phyloP scores from a whole-genome alignment of 345 rosid genomes.

The Eucalyptus sideroxylon region DNA sequence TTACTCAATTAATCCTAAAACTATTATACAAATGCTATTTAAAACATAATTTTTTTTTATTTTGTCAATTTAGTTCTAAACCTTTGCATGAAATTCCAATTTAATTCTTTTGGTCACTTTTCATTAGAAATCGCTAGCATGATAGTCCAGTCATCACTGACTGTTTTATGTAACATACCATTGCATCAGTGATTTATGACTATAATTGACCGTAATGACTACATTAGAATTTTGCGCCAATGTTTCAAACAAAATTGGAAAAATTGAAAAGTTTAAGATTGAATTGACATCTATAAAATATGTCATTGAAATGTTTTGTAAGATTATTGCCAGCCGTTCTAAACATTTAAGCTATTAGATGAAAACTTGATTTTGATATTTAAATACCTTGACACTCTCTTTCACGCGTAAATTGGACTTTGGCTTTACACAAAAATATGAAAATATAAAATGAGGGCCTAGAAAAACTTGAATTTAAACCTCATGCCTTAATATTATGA shows the following conservation, averaged over 20 bases:
- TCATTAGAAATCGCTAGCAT: fast-evolving
- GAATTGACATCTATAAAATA: too few relatives aligned
- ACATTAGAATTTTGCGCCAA: too few relatives aligned
- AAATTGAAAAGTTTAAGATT: too few relatives aligned
- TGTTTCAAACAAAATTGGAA: too few relatives aligned
- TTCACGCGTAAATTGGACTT: not conserved
- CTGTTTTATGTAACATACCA: too few relatives aligned
- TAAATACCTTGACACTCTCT: not conserved
- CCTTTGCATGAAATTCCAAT: too few relatives aligned
- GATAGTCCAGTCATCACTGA: fast-evolving
- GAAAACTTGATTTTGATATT: not conserved
- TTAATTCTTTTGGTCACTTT: too few relatives aligned
- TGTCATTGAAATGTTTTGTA: not conserved
- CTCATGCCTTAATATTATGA: not conserved
- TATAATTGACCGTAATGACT: too few relatives aligned
- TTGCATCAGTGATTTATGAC: fast-evolving
- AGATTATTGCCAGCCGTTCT: fast-evolving
- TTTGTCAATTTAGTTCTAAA: too few relatives aligned
- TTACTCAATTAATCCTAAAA: too few relatives aligned
- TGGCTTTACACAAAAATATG: not conserved
- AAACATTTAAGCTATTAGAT: not conserved
- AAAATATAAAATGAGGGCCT: not conserved
- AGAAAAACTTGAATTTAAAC: not conserved
- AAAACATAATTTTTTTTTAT: too few relatives aligned
- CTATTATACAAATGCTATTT: too few relatives aligned